Evolutionary conservation across 2,329 filamentous ascomycete species (phyloP), one percentile per base, ranked within the genome.

Genomic region (Leptodontidium sp.): DNA sequence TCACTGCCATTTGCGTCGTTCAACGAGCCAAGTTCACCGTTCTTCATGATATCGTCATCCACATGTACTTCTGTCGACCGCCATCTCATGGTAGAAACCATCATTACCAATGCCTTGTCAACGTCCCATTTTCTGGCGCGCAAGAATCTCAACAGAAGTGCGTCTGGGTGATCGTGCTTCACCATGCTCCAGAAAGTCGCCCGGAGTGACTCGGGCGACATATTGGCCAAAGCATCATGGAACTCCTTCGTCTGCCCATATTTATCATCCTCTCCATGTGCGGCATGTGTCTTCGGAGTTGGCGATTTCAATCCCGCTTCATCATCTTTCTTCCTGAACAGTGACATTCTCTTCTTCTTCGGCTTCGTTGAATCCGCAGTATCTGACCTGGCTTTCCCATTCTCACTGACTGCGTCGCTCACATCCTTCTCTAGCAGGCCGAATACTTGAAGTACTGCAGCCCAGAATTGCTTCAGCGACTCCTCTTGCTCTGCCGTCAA

Each of bases 81-180:
- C 96, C 96, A 99, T 79, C 93, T 91, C 87, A 98, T 93, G 0
- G 96, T 97, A 2, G 93, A 93, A 53, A 99, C 87, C 79, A 98
- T 83, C 96, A 99, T 99, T 73, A 97, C 87, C 32, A 98, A 85
- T 4, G 96, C 96, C 78, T 93, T 94, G 63, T 97, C 91, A 21
- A 97, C 90, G 77, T 99, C 93, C 96, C 96, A 99, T 81, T 97
- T 97, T 57, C 94, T 87, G n/a, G 94, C 94, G 63, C 94, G 86
- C 67, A 97, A 83, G 80, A 97, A 97, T 52, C 94, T 89, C 67
- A 97, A 82, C 17, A 95, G 82, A 21, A 97, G 83, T 2, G 91
- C 91, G 81, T 99, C 96, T 0, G 96, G 96, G 78, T 98, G 89
- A 77, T 99, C 96, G 76, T 96, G 91, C 83, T 98, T 99, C 68